Evolutionary conservation across 768 basidiomycete genomes (phyloP).

Genomic region (Boletus tomentosulus): DNA sequence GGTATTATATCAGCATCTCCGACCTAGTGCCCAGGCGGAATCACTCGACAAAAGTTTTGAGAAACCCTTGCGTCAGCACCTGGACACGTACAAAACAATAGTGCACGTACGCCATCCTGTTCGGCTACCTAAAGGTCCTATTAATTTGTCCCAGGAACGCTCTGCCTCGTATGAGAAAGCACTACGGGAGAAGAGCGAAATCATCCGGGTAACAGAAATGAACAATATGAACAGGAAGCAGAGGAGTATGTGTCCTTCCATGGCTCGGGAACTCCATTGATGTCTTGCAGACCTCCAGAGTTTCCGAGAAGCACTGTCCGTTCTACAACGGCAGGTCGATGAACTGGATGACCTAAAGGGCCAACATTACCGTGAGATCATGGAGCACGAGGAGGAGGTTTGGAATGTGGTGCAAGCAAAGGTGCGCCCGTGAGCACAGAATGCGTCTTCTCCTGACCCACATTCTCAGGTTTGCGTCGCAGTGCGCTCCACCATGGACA

Average conservation of each 20-base stretch:
- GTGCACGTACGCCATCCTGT: slow-evolving; percentile 50
- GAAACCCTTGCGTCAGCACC: slow-evolving; percentile 78
- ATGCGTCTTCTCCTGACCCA: slow-evolving; percentile 11
- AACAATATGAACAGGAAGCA: slow-evolving; percentile 82
- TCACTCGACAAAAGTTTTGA: slow-evolving; percentile 86
- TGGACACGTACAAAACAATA: slow-evolving; percentile 73
- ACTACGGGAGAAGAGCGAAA: slow-evolving; percentile 76
- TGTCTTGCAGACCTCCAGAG: slow-evolving; percentile 70
- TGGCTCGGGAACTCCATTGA: slow-evolving; percentile 7
- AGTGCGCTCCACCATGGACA: slow-evolving; percentile 86
- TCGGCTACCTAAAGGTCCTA: background rate
- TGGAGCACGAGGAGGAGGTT: slow-evolving; percentile 93
- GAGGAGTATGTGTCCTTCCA: slow-evolving; percentile 55
- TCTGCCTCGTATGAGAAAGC: slow-evolving; percentile 79
- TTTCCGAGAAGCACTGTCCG: slow-evolving; percentile 77
- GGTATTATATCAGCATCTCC: background rate
- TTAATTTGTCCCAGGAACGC: slow-evolving; percentile 56
- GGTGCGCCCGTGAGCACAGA: slow-evolving; percentile 35
- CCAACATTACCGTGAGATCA: slow-evolving; percentile 81
- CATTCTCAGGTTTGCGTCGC: slow-evolving; percentile 63
- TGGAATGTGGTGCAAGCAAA: slow-evolving; percentile 91
- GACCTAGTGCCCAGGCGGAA: slow-evolving; percentile 54
- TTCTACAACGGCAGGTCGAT: slow-evolving; percentile 86
- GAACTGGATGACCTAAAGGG: slow-evolving; percentile 84
- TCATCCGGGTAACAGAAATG: slow-evolving; percentile 82